Conservation (phyloP, 495 filamentous ascomycete species). For the Aspergillus homomorphus region DNA sequence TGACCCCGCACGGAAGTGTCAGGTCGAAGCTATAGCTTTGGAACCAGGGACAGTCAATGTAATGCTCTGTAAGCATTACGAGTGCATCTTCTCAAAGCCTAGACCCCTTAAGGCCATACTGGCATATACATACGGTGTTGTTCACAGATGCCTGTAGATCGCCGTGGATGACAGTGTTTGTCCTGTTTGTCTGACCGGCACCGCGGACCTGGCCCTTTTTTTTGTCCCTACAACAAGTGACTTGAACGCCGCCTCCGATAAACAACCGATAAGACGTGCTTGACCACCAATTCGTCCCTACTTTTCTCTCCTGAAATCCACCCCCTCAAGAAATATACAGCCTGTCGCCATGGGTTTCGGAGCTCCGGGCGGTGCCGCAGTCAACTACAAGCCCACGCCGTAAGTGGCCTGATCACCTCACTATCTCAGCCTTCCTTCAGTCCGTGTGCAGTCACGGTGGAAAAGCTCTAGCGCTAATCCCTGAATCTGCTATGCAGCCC, state of each 20-base stretch:
- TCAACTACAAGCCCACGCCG: constrained; percentile 71
- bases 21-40: neutral
- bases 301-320: neutral
- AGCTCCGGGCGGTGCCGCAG: constrained; percentile 67
- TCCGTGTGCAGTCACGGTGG: neutral
- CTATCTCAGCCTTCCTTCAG: neutral
- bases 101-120: neutral
- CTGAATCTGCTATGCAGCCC: constrained; percentile 50
- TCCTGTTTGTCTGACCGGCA: constrained; percentile 30
- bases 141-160: neutral
- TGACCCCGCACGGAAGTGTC: neutral
- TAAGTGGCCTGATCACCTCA: constrained; percentile 42
- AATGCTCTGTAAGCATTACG: neutral
- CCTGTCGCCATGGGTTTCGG: constrained; percentile 59
- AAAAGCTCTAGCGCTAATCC: neutral
- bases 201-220: constrained; percentile 8
- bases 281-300: neutral
- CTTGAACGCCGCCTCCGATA: neutral
- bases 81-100: neutral
- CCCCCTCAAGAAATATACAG: neutral
- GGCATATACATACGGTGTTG: neutral
- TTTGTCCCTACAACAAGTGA: neutral
- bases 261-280: neutral
- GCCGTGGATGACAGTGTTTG: constrained; percentile 41
- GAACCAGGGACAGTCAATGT: neutral